Conservation (phyloP, 1,284 basidiomycete species). For the Cutaneotrichosporon sp. region DNA sequence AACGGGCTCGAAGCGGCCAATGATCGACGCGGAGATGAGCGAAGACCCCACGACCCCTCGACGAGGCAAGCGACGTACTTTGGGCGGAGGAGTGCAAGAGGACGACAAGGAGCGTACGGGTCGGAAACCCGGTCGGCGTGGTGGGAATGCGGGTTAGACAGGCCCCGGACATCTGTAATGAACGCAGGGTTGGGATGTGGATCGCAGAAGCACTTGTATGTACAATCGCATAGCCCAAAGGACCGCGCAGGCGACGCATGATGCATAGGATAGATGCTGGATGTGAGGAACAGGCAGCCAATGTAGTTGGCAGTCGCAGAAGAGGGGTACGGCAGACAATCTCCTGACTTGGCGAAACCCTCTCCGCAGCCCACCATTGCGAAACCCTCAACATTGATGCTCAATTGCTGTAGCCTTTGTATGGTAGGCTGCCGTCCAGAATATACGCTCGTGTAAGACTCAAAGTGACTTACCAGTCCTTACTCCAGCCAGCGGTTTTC, state of each 20-base stretch:
- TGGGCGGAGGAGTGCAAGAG: not conserved
- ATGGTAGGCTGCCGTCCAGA: no score
- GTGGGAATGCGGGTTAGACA: not conserved
- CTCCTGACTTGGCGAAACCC: no score
- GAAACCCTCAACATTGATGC: no score
- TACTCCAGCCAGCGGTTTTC: no score
- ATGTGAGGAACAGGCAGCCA: not conserved
- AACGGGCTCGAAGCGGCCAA: slow-evolving; percentile 15
- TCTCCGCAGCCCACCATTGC: no score
- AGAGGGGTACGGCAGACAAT: no score
- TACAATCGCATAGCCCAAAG: slow-evolving; percentile 10
- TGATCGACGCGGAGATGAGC: slow-evolving; percentile 18
- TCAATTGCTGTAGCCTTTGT: no score
- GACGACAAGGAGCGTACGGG: not conserved
- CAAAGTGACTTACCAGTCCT: no score
- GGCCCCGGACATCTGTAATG: not conserved
- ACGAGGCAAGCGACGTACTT: slow-evolving; percentile 12
- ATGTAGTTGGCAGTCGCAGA: no score
- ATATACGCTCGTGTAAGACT: no score
- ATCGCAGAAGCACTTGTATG: slow-evolving; percentile 14
- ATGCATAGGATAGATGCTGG: not conserved
- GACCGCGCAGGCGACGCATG: not conserved
- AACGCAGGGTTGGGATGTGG: no score
- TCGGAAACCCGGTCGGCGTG: not conserved
- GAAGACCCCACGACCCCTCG: slow-evolving; percentile 14